A percentile compares a stretch with the other conserved stretches of the same genome.
Conservation (phyloP, 768 basidiomycete species). For the Rhizopogon salebrosus region DNA sequence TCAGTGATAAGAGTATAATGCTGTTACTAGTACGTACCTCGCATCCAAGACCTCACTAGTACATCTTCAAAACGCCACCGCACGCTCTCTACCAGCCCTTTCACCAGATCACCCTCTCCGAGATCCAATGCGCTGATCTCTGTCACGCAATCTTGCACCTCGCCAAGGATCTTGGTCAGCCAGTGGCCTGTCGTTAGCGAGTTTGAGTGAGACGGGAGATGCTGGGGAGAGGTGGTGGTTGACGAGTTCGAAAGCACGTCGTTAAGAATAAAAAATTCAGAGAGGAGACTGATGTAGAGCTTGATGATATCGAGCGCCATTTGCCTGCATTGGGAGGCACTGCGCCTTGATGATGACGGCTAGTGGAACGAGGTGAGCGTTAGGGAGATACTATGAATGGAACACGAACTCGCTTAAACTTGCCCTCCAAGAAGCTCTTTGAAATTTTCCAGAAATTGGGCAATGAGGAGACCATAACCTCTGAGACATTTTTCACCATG, state of each 20-base stretch:
- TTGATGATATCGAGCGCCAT: conserved; percentile 88
- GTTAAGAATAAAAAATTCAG: conserved; percentile 81
- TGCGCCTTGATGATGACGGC: conserved; percentile 56
- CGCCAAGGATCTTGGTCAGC: conserved; percentile 72
- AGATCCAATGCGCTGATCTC: conserved; percentile 82
- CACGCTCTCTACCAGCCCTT: conserved; percentile 70
- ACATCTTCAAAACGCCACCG: conserved; percentile 88
- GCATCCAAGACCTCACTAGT: conserved; percentile 72
- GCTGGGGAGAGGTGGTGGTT: conserved; percentile 37
- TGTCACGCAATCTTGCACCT: conserved; percentile 80
- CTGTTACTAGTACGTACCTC: conserved; percentile 48
- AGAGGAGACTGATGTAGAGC: conserved; percentile 78
- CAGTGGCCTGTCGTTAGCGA: conserved; percentile 81
- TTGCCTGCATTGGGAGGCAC: conserved; percentile 74
- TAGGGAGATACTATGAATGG: neutral
- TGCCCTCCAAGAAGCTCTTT: conserved; percentile 86
- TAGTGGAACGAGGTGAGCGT: conserved; percentile 14
- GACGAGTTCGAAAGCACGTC: conserved; percentile 58
- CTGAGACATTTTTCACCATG: conserved; percentile 84
- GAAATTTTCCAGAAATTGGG: conserved; percentile 95
- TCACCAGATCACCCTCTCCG: conserved; percentile 64
- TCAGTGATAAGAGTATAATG: conserved; percentile 3
- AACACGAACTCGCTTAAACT: conserved; percentile 68
- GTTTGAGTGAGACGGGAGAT: conserved; percentile 70
- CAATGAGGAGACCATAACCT: conserved; percentile 75